Percentiles rank a stretch among this genome's conserved stretches.
Conservation (phyloP, 2,329 filamentous ascomycete genomes). For the Neonectria neomacrospora region DNA sequence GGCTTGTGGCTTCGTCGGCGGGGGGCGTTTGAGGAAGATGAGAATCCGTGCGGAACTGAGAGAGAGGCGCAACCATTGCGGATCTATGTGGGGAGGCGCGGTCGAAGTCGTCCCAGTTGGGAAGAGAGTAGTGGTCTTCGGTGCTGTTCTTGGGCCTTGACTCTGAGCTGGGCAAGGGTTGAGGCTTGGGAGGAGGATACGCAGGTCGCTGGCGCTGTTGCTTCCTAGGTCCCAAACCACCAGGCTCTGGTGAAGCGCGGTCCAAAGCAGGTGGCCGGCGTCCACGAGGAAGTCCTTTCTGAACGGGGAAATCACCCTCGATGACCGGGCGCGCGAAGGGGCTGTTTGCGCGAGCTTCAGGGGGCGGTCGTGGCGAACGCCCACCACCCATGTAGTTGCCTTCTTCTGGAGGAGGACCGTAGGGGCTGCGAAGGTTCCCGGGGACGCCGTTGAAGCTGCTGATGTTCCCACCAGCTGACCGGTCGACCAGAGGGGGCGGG, state of each 20-base stretch:
- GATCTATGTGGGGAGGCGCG: conserved; percentile 46
- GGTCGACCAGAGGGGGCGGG: conserved; percentile 36
- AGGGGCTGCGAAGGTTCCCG: conserved; percentile 36
- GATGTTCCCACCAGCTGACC: conserved; percentile 23
- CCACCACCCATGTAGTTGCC: conserved; percentile 36
- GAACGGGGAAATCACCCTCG: conserved; percentile 49
- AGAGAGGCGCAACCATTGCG: conserved; percentile 51
- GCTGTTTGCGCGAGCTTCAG: conserved; percentile 39
- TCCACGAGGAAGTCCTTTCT: conserved; percentile 51
- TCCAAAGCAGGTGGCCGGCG: conserved; percentile 40
- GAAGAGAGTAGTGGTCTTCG: conserved; percentile 30
- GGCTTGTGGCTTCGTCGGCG: conserved; percentile 29
- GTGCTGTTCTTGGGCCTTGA: conserved; percentile 6
- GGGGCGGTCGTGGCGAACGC: conserved; percentile 21
- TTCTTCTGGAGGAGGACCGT: conserved; percentile 37
- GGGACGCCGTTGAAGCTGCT: conserved; percentile 2
- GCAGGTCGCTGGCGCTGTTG: conserved; percentile 38
- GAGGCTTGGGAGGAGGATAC: conserved; percentile 36
- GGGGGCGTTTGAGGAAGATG: conserved; percentile 26
- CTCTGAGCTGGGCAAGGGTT: conserved; percentile 16
- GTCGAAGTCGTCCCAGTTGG: conserved; percentile 47
- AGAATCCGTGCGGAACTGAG: conserved; percentile 38
- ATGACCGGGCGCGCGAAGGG: conserved; percentile 44
- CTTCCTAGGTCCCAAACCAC: conserved; percentile 37
- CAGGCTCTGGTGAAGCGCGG: conserved; percentile 4